These are phyloP conservation scores for Pseudopediastrum boryanum DNA, from an alignment of 139 green algal genomes.

Conservation along the genomic window DNA sequence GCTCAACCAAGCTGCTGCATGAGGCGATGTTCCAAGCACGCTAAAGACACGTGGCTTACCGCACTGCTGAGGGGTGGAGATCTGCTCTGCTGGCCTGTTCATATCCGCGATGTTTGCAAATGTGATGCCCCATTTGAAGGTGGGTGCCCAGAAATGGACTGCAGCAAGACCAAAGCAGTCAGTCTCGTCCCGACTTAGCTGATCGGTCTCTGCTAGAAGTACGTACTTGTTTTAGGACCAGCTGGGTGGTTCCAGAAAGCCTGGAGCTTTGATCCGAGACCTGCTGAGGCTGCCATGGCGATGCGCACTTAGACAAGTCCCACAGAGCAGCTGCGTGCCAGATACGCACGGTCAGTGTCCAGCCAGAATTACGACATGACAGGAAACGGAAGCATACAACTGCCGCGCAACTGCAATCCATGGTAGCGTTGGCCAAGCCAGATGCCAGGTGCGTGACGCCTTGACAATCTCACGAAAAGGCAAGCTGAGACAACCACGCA, in stretches of 20 bases:
- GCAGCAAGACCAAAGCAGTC: slow-evolving; percentile 18
- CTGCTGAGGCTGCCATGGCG: slow-evolving; percentile 1
- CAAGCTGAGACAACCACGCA: no score
- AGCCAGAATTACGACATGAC: neutral
- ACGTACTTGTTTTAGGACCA: slow-evolving; percentile 82
- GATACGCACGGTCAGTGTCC: neutral
- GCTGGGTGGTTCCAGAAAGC: slow-evolving; percentile 85
- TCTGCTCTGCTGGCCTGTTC: slow-evolving; percentile 82
- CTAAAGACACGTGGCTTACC: slow-evolving; percentile 58
- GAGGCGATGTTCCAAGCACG: no score
- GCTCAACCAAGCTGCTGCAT: no score
- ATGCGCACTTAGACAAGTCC: neutral
- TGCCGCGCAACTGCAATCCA: neutral
- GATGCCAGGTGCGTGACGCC: no score
- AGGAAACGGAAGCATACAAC: neutral
- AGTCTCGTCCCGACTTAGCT: neutral
- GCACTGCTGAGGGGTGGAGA: slow-evolving; percentile 93
- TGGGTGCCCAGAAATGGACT: slow-evolving; percentile 96
- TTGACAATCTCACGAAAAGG: no score
- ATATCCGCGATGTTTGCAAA: slow-evolving; percentile 97
- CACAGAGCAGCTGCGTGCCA: neutral
- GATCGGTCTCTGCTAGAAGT: neutral
- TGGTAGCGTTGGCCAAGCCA: neutral
- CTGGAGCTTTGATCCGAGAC: slow-evolving; percentile 29
- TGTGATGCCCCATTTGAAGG: slow-evolving; percentile 98